Percentiles rank a stretch among this genome's conserved stretches.
Evolutionary conservation across 2,329 filamentous ascomycete genomes (phyloP).

Genomic region (Zymoseptoria brevis): DNA sequence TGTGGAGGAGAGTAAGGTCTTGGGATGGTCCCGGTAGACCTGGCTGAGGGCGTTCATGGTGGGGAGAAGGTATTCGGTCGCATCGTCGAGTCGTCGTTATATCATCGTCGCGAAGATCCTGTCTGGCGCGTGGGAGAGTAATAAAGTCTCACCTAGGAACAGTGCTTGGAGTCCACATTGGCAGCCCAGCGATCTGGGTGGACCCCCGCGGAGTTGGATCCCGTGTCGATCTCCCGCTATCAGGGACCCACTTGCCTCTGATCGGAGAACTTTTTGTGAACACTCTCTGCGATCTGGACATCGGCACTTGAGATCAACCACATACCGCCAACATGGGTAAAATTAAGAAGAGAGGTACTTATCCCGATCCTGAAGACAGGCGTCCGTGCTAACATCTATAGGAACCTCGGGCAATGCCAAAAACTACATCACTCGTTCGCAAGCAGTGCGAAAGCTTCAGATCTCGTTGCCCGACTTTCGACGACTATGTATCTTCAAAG

Average conservation of each 20-base stretch:
- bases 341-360: slow-evolving; percentile 86
- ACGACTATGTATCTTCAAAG: slow-evolving; percentile 98
- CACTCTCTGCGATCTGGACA: not conserved
- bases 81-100: slow-evolving; percentile 10
- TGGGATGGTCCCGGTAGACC: slow-evolving; percentile 34
- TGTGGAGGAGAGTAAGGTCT: slow-evolving; percentile 61
- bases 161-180: not conserved
- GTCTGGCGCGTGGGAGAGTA: not conserved
- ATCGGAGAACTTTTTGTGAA: not conserved
- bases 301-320: not conserved
- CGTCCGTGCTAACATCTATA: slow-evolving; percentile 23
- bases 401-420: slow-evolving; percentile 84
- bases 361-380: no score
- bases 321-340: slow-evolving; percentile 50
- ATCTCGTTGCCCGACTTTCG: slow-evolving; percentile 95
- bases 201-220: not conserved
- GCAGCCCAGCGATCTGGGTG: not conserved
- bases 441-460: slow-evolving; percentile 95
- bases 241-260: not conserved
- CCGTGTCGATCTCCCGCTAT: not conserved
- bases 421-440: slow-evolving; percentile 96
- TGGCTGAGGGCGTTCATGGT: slow-evolving; percentile 19
- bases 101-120: not conserved
- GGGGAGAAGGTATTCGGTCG: not conserved
- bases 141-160: no score